Percentiles rank a stretch among this genome's conserved stretches.
Evolutionary conservation across 2,329 filamentous ascomycete genomes (phyloP).

Genomic region (Orbilia blumenaviensis): DNA sequence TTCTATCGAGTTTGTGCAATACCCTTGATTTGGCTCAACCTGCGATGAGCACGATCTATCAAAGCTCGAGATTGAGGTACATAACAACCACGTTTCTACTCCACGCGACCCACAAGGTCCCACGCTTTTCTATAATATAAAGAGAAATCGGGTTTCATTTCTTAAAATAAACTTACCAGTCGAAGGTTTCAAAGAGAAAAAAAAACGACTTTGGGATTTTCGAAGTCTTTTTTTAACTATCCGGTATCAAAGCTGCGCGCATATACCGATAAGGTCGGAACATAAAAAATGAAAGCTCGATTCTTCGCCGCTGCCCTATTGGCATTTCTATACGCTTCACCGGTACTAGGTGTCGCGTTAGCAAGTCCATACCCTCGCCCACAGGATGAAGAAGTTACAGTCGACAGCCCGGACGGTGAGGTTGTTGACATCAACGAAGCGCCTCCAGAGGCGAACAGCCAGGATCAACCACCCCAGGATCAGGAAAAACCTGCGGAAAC

Average conservation of each 20-base stretch:
- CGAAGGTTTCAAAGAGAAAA: too few relatives aligned
- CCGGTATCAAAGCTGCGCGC: too few relatives aligned
- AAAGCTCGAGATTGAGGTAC: conserved; percentile 46
- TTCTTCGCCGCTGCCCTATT: conserved; percentile 12
- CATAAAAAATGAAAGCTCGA: conserved; percentile 3
- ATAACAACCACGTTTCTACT: background rate
- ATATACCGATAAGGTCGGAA: too few relatives aligned
- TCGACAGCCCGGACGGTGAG: background rate
- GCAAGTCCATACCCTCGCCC: conserved; percentile 5
- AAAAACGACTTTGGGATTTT: too few relatives aligned
- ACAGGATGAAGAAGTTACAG: conserved; percentile 14
- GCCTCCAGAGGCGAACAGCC: background rate
- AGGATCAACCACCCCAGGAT: background rate
- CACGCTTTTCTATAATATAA: too few relatives aligned
- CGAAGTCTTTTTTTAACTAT: too few relatives aligned
- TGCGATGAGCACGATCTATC: conserved; percentile 18
- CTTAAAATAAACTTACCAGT: background rate
- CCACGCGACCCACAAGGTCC: background rate
- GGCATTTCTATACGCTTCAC: conserved; percentile 33
- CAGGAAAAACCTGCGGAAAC: background rate
- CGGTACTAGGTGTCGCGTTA: conserved; percentile 20
- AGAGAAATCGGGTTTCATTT: background rate
- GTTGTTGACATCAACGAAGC: background rate
- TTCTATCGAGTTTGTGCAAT: conserved; percentile 5
- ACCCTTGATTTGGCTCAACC: conserved; percentile 4